phyloP scores from a whole-genome alignment of 768 basidiomycete species.

The Phallus indusiatus region DNA sequence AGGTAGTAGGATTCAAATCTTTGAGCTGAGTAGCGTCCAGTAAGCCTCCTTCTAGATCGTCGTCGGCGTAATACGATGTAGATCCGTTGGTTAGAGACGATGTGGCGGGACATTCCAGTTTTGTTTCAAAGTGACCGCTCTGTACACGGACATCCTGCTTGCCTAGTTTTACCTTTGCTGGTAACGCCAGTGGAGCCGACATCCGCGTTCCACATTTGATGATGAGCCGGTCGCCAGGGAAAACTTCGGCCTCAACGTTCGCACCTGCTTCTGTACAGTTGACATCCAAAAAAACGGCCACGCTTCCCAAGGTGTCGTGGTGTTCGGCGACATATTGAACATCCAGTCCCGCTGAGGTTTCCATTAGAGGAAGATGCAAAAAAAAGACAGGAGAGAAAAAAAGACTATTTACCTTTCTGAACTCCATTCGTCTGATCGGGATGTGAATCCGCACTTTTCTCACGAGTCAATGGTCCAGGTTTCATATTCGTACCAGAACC shows the following conservation, averaged over 20 bases:
- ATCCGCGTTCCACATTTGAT: slow-evolving; percentile 50
- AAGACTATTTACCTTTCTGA: background rate
- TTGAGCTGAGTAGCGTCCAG: slow-evolving; percentile 64
- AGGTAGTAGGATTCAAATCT: slow-evolving; percentile 45
- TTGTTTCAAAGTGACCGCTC: slow-evolving; percentile 62
- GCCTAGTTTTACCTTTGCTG: slow-evolving; percentile 48
- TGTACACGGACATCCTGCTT: slow-evolving; percentile 48
- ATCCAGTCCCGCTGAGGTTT: slow-evolving; percentile 22
- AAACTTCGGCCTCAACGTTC: slow-evolving; percentile 59
- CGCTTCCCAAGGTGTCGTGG: slow-evolving; percentile 75
- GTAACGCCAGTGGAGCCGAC: slow-evolving; percentile 50
- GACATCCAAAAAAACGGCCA: slow-evolving; percentile 65
- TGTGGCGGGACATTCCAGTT: slow-evolving; percentile 34
- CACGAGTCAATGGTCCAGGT: background rate
- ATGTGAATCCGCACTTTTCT: background rate
- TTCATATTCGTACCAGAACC: slow-evolving; percentile 12
- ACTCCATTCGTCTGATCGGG: background rate
- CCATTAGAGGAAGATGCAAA: background rate
- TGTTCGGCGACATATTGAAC: slow-evolving; percentile 61
- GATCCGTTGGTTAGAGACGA: slow-evolving; percentile 15
- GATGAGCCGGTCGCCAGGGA: slow-evolving; percentile 50
- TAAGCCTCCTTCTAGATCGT: slow-evolving; percentile 28
- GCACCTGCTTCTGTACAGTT: slow-evolving; percentile 32
- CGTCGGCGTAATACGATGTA: slow-evolving; percentile 21
- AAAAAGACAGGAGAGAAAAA: background rate